A percentile compares a stretch with the other conserved stretches of the same genome.
Conservation (phyloP, 1,284 basidiomycete genomes). For the Boletus smithii region DNA sequence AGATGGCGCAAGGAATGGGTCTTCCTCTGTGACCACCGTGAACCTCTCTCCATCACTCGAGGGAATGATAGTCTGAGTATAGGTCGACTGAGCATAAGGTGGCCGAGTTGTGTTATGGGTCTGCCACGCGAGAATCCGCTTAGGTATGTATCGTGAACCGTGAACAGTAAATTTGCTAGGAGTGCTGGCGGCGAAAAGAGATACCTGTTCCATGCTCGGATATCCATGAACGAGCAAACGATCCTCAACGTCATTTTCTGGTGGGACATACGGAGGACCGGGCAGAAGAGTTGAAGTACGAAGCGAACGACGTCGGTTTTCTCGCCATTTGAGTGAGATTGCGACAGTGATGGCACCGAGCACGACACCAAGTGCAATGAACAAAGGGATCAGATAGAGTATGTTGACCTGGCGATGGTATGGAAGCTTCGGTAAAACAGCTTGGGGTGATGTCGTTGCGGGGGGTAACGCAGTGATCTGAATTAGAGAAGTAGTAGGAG, state of each 20-base stretch:
- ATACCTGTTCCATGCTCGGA: constrained; percentile 27
- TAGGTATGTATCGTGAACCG: constrained; percentile 24
- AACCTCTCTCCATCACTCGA: constrained; percentile 30
- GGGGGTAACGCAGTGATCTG: constrained; percentile 44
- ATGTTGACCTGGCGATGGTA: constrained; percentile 30
- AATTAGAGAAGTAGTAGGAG: constrained; percentile 15
- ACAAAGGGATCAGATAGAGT: constrained; percentile 41
- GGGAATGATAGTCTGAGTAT: constrained; percentile 17
- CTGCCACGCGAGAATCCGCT: constrained; percentile 14
- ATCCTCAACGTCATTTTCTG: constrained; percentile 20
- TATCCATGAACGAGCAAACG: constrained; percentile 9
- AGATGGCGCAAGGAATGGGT: constrained; percentile 21
- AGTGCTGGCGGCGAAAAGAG: constrained; percentile 24
- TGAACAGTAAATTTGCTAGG: constrained; percentile 38
- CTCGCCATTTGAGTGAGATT: constrained; percentile 22
- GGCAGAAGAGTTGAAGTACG: constrained; percentile 28
- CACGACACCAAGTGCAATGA: constrained; percentile 36
- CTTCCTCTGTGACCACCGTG: constrained; percentile 24
- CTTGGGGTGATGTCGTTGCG: constrained; percentile 19
- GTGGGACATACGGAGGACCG: constrained; percentile 40
- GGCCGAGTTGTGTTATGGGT: background rate
- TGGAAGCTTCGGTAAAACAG: constrained; percentile 23
- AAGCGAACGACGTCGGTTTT: constrained; percentile 1
- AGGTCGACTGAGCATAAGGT: background rate
- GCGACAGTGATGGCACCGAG: constrained; percentile 33